Percentiles rank a stretch among this genome's conserved stretches.
These are phyloP conservation scores for Coniosporium apollinis DNA, from an alignment of 495 filamentous ascomycete species.

Conservation along the genomic window DNA sequence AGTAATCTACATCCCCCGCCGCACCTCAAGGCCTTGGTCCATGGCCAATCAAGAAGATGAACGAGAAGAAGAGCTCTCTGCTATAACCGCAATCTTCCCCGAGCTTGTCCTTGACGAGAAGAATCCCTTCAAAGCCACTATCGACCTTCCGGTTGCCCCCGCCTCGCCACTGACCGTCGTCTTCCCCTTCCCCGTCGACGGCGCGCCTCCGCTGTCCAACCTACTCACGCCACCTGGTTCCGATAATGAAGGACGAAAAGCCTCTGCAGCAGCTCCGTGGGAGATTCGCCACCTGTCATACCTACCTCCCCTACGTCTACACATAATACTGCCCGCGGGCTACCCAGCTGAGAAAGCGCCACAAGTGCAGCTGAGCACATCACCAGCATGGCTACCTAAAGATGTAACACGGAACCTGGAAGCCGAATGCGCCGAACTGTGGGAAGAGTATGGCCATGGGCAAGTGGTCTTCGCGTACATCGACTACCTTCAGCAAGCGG, in stretches of 20 bases:
- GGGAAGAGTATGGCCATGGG: constrained; percentile 67
- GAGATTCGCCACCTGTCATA: constrained; percentile 53
- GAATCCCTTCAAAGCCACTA: constrained; percentile 43
- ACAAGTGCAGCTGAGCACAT: constrained; percentile 42
- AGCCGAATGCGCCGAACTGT: constrained; percentile 43
- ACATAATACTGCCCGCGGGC: constrained; percentile 50
- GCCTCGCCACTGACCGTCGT: constrained; percentile 46
- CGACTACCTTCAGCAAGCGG: constrained; percentile 65
- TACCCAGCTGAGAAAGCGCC: constrained; percentile 63
- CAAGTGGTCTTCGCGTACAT: constrained; percentile 75
- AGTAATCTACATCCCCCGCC: too few species aligned
- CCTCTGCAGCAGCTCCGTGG: constrained; percentile 5
- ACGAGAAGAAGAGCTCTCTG: constrained; percentile 61
- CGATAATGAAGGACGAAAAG: constrained; percentile 13
- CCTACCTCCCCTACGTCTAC: constrained; percentile 56
- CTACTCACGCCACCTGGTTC: constrained; percentile 32
- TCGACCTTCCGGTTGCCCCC: constrained; percentile 61
- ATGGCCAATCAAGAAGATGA: constrained; percentile 38
- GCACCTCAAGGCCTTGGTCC: too few species aligned
- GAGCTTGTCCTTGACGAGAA: constrained; percentile 50
- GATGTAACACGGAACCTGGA: constrained; percentile 39
- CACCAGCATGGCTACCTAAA: constrained; percentile 53
- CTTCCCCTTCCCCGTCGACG: constrained; percentile 41
- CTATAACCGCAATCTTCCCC: constrained; percentile 79
- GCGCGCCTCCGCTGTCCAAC: constrained; percentile 15